Evolutionary conservation across 495 filamentous ascomycete genomes (phyloP).

Genomic region (Pyrenopolyporus hunteri): DNA sequence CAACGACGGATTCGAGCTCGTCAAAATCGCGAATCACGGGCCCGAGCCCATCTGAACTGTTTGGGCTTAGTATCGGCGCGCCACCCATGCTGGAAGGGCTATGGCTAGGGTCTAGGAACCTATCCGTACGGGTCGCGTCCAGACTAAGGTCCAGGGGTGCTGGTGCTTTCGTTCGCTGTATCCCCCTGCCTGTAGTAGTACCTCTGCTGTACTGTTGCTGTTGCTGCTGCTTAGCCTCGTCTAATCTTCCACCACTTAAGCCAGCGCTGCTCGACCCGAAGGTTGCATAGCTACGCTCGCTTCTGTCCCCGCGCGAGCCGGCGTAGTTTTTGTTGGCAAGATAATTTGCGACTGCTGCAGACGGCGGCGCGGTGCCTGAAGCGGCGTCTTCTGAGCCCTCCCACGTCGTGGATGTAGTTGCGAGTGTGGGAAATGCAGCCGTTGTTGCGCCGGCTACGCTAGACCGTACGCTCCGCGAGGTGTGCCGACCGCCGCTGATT

Average conservation of each 20-base stretch:
- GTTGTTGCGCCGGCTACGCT: too few relatives aligned
- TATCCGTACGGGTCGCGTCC: slow-evolving; percentile 25
- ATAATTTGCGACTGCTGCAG: slow-evolving; percentile 22
- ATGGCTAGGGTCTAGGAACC: slow-evolving; percentile 38
- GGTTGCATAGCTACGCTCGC: slow-evolving; percentile 33
- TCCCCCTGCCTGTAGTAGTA: background rate
- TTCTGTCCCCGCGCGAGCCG: slow-evolving; percentile 16
- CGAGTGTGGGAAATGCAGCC: slow-evolving; percentile 16
- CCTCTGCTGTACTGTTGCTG: slow-evolving; percentile 21
- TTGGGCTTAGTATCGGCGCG: slow-evolving; percentile 19
- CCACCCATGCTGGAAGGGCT: slow-evolving; percentile 38
- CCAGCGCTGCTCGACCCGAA: slow-evolving; percentile 22
- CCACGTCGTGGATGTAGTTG: slow-evolving; percentile 39
- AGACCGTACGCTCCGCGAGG: slow-evolving; percentile 40
- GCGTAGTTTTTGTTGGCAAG: slow-evolving; percentile 3
- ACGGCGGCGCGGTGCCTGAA: slow-evolving; percentile 33
- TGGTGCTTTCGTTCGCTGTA: slow-evolving; percentile 22
- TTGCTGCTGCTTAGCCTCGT: slow-evolving; percentile 28
- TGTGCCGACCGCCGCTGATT: slow-evolving; percentile 38
- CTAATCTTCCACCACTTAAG: slow-evolving; percentile 12
- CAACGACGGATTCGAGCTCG: slow-evolving; percentile 44
- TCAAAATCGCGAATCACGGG: slow-evolving; percentile 55
- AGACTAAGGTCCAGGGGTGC: slow-evolving; percentile 32
- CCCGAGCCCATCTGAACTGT: slow-evolving; percentile 39
- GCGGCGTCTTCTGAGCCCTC: slow-evolving; percentile 40